Evolutionary conservation across 2,329 filamentous ascomycete species (phyloP).

Genomic region (Pseudopithomyces maydicus): DNA sequence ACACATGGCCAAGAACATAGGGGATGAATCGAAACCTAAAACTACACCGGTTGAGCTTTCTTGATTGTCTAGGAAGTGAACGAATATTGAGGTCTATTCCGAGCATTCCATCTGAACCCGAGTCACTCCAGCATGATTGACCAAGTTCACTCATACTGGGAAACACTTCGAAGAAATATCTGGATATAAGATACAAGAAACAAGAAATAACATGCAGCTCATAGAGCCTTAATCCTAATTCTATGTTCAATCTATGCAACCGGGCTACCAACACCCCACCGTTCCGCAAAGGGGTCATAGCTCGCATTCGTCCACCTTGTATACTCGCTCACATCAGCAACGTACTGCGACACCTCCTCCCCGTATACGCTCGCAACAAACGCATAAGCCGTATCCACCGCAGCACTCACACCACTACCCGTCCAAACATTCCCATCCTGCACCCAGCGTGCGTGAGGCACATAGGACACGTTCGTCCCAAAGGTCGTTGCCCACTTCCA

Average conservation of each 20-base stretch:
- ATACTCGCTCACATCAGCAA: slow-evolving; percentile 62
- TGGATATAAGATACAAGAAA: no score
- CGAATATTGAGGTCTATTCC: no score
- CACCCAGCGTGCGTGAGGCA: slow-evolving; percentile 65
- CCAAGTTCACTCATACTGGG: no score
- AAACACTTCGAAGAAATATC: no score
- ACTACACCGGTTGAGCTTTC: no score
- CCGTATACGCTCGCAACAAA: slow-evolving; percentile 60
- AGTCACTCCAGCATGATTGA: no score
- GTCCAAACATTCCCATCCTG: slow-evolving; percentile 69
- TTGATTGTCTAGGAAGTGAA: no score
- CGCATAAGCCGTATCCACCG: slow-evolving; percentile 62
- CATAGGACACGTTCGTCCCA: slow-evolving; percentile 61
- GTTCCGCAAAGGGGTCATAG: slow-evolving; percentile 58
- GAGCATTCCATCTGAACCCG: no score
- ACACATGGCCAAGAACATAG: no score
- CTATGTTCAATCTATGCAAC: neutral
- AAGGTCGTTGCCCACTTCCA: slow-evolving; percentile 51
- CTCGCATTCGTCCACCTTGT: slow-evolving; percentile 54
- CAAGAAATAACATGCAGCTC: neutral
- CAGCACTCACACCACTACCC: slow-evolving; percentile 64
- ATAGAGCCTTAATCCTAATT: neutral
- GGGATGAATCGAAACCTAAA: no score
- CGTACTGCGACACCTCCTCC: slow-evolving; percentile 49
- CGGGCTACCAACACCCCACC: slow-evolving; percentile 4